Conservation (phyloP, 169 alveolate species). For the Eimeria sp. region DNA sequence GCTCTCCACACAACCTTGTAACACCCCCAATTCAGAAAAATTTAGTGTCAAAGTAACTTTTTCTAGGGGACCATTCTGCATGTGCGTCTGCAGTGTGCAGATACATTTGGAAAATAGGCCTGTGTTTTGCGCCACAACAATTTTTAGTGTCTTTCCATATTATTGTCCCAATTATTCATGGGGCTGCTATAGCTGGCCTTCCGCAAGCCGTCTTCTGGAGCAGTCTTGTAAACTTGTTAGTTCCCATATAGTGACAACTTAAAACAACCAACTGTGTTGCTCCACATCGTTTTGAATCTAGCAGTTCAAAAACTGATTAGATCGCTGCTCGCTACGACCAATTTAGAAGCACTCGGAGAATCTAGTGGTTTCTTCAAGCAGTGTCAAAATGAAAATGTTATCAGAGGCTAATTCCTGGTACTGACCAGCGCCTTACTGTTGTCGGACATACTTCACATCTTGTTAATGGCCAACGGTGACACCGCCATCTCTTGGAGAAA, state of each 20-base stretch:
- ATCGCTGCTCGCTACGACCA: background rate
- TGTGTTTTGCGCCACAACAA: background rate
- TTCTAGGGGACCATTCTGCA: background rate
- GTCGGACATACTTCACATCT: background rate
- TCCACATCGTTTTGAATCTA: background rate
- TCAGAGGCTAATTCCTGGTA: background rate
- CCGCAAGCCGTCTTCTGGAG: background rate
- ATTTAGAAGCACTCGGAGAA: background rate
- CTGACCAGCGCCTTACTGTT: background rate
- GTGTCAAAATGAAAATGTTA: background rate
- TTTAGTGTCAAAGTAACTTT: background rate
- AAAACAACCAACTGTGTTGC: background rate
- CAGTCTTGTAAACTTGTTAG: background rate
- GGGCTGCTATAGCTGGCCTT: background rate
- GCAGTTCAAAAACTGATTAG: background rate
- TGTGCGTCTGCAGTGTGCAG: background rate
- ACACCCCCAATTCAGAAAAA: too few relatives aligned
- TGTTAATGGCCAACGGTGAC: background rate
- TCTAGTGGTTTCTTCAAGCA: background rate
- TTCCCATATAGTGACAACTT: background rate
- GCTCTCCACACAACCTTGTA: too few relatives aligned
- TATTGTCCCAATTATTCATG: background rate
- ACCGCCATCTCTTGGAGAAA: background rate
- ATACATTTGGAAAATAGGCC: background rate
- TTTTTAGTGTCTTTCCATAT: too few relatives aligned